Percentiles rank a stretch among this genome's conserved stretches.
Evolutionary conservation across 352 stramenopile genomes (phyloP).

Genomic region (Phytophthora cactorum): DNA sequence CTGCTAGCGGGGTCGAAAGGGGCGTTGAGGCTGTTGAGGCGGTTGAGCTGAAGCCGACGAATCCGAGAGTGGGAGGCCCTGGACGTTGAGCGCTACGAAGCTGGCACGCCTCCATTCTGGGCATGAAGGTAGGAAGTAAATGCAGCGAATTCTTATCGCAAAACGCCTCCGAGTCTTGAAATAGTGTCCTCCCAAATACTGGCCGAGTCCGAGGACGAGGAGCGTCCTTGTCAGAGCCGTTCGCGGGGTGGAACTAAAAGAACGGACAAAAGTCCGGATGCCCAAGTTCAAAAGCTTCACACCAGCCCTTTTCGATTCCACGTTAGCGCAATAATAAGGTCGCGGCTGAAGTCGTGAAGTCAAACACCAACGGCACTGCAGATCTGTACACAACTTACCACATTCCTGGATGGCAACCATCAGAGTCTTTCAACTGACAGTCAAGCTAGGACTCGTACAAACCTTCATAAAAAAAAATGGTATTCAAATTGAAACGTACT

Average conservation of each 20-base stretch:
- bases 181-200: constrained; percentile 15
- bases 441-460: not conserved
- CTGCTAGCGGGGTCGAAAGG: constrained; percentile 6
- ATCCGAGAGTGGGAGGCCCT: constrained; percentile 26
- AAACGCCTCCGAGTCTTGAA: constrained; percentile 27
- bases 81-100: constrained; percentile 18
- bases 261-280: no score
- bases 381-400: not conserved
- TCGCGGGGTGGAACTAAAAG: not conserved
- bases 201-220: not conserved
- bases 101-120: constrained; percentile 23
- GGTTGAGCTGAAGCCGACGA: constrained; percentile 36
- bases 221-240: constrained; percentile 13
- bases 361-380: no score
- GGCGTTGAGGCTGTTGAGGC: constrained; percentile 30
- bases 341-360: not conserved
- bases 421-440: constrained; percentile 2
- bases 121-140: constrained; percentile 5
- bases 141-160: constrained; percentile 23
- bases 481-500: constrained; percentile 20
- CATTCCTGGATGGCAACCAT: not conserved
- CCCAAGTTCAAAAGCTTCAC: not conserved
- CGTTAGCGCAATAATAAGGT: not conserved
- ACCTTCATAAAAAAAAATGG: constrained; percentile 8
- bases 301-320: not conserved